phyloP scores from a whole-genome alignment of 768 basidiomycete species.

The Boletus coccyginus region DNA sequence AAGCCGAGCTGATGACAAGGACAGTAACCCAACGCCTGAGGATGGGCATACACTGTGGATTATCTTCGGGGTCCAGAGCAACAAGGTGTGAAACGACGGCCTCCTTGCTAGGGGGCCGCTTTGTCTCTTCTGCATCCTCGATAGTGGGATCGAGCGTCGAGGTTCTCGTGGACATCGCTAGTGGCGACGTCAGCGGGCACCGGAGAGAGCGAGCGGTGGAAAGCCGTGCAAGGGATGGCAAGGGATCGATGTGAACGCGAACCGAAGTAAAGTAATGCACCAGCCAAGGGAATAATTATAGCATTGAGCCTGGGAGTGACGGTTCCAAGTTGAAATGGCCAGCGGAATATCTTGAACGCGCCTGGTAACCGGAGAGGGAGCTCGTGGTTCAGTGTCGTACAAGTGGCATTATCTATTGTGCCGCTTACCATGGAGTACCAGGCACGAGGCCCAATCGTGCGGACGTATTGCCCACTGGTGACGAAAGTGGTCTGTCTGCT shows the following conservation, averaged over 20 bases:
- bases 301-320: background rate
- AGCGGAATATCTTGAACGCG: background rate
- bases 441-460: background rate
- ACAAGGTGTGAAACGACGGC: conserved; percentile 27
- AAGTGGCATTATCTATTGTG: background rate
- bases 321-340: background rate
- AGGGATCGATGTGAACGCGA: background rate
- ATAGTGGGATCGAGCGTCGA: conserved; percentile 6
- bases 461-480: background rate
- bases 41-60: conserved; percentile 40
- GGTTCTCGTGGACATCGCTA: conserved; percentile 4
- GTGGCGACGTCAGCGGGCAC: background rate
- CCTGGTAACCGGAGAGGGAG: background rate
- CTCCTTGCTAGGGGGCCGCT: background rate
- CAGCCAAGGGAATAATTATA: conserved; percentile 6
- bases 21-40: conserved; percentile 50
- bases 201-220: background rate
- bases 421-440: background rate
- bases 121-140: conserved; percentile 7
- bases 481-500: background rate
- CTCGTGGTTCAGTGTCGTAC: background rate
- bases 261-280: background rate
- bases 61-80: conserved; percentile 38
- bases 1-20: conserved; percentile 43
- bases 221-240: background rate